Evolutionary conservation across 495 filamentous ascomycete species (phyloP), one percentile per base, ranked within the genome.

Genomic region (Bryoglossum gracile): DNA sequence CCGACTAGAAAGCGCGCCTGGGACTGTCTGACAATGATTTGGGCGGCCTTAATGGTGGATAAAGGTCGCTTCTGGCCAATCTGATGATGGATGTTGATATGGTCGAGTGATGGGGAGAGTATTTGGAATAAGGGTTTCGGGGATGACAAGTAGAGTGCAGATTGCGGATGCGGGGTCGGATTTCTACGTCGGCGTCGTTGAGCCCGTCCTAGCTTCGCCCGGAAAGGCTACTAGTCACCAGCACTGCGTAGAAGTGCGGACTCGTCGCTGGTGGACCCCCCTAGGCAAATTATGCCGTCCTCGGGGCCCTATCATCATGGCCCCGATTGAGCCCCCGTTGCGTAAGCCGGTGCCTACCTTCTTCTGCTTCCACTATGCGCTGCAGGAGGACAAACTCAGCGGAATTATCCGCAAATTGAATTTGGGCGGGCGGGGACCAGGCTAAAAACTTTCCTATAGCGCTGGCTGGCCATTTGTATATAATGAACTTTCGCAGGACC

Each of bases 151-250:
- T n/a, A n/a, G n/a, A n/a, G n/a, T n/a, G n/a, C n/a, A n/a, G n/a
- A n/a, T n/a, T n/a, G n/a, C n/a, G n/a, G n/a, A n/a, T n/a, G n/a
- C n/a, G n/a, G n/a, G n/a, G n/a, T n/a, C n/a, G n/a, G n/a, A n/a
- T n/a, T n/a, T n/a, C n/a, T n/a, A n/a, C n/a, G n/a, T n/a, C n/a
- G n/a, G 26, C 26, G 13, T 5, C 6, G 11, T 41, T 44, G 41
- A 44, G 41, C 41, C 23, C 41, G 41, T 44, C 41, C 41, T 44
- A 44, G 41, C 41, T 44, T 44, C 41, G 30, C 41, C 41, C 41
- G 14, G 18, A 23, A n/a, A 22, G 41, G 41, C 41, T 44, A 44
- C 41, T 44, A 44, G 41, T 44, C 41, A 44, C 41, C 41, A 44
- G 41, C 41, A 44, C 41, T 44, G 23, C 41, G 41, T 11, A 44